Conservation (phyloP, 768 basidiomycete genomes). For the Leccinum disarticulatum region DNA sequence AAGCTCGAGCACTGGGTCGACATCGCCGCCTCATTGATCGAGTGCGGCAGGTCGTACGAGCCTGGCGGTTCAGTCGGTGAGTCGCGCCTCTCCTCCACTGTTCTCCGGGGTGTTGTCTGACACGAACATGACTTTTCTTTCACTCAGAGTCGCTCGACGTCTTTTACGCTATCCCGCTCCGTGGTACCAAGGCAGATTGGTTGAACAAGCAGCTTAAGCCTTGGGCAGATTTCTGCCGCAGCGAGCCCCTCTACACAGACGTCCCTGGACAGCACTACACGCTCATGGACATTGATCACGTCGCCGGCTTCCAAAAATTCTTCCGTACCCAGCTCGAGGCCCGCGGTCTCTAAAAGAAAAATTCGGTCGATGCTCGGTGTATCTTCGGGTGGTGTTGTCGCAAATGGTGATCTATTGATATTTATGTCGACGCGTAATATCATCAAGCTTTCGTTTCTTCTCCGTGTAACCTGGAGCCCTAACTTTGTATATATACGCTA, state of each 20-base stretch:
- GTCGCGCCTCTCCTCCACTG: slow-evolving; percentile 4
- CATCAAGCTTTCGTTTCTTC: not conserved
- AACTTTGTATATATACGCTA: not conserved
- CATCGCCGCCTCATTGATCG: slow-evolving; percentile 32
- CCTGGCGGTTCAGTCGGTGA: slow-evolving; percentile 27
- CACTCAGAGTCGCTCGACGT: slow-evolving; percentile 20
- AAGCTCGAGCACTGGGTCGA: slow-evolving; percentile 31
- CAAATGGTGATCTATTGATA: not conserved
- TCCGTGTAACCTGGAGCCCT: not conserved
- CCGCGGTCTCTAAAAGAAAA: slow-evolving; percentile 22
- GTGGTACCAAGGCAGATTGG: slow-evolving; percentile 32
- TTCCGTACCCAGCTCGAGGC: slow-evolving; percentile 27
- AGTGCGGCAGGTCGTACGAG: slow-evolving; percentile 31
- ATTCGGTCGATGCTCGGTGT: too few relatives aligned
- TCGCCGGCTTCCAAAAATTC: slow-evolving; percentile 30
- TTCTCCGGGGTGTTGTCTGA: not conserved
- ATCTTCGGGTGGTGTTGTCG: not conserved
- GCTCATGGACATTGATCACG: slow-evolving; percentile 33
- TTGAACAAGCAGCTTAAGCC: slow-evolving; percentile 30
- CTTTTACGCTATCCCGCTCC: slow-evolving; percentile 30
- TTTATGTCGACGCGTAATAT: not conserved
- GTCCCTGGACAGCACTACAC: slow-evolving; percentile 32
- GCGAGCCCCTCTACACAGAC: slow-evolving; percentile 24
- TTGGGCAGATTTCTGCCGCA: slow-evolving; percentile 25
- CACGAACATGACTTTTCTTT: not conserved